These are phyloP conservation scores for Colletotrichum ledebouriae DNA, from an alignment of 2,329 filamentous ascomycete species.

Conservation along the genomic window DNA sequence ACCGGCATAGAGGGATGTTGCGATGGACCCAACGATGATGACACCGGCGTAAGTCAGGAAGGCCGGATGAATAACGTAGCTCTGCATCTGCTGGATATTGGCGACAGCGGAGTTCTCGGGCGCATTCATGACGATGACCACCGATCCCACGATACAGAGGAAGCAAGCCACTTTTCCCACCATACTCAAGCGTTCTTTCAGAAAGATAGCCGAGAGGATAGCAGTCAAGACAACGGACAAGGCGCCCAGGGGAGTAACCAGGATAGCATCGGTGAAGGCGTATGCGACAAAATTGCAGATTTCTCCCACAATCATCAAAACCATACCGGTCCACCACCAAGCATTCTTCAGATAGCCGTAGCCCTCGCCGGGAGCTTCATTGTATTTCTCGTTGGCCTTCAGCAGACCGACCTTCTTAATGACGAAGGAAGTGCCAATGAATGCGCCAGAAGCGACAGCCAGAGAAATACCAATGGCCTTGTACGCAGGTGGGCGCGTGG, in stretches of 20 bases:
- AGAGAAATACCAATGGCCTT: slow-evolving; percentile 90
- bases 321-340: slow-evolving; percentile 98
- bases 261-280: slow-evolving; percentile 94
- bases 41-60: slow-evolving; percentile 89
- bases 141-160: slow-evolving; percentile 91
- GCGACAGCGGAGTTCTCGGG: slow-evolving; percentile 86
- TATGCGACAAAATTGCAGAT: slow-evolving; percentile 98
- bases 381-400: slow-evolving; percentile 95
- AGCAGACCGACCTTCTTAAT: slow-evolving; percentile 94
- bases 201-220: slow-evolving; percentile 90
- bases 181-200: slow-evolving; percentile 95
- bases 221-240: slow-evolving; percentile 94
- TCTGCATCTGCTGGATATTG: slow-evolving; percentile 92
- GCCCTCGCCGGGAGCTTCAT: slow-evolving; percentile 94
- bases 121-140: slow-evolving; percentile 95
- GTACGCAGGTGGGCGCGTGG: slow-evolving; percentile 68
- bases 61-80: slow-evolving; percentile 86
- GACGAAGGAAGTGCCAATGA: slow-evolving; percentile 96
- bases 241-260: slow-evolving; percentile 93
- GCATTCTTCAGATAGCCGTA: slow-evolving; percentile 97
- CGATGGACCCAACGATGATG: slow-evolving; percentile 78
- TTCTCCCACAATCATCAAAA: slow-evolving; percentile 95
- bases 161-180: slow-evolving; percentile 97
- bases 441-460: slow-evolving; percentile 87
- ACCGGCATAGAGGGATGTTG: slow-evolving; percentile 83